phyloP scores from a whole-genome alignment of 2,329 filamentous ascomycete genomes.

The Lojkania enalia region DNA sequence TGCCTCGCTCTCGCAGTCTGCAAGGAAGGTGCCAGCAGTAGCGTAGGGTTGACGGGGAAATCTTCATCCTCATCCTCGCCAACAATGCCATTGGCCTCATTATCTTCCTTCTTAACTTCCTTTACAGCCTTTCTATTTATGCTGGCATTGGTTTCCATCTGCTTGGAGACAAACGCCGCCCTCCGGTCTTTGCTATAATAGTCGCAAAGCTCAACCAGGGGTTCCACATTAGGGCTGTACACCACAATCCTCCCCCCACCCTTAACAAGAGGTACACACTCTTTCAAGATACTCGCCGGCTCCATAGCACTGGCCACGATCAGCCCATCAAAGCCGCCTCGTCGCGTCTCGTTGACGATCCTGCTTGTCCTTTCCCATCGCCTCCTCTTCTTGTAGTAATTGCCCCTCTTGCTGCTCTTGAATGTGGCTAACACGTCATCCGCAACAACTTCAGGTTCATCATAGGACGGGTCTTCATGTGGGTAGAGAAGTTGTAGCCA shows the following conservation, averaged over 20 bases:
- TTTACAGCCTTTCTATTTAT: slow-evolving; percentile 20
- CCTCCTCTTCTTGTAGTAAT: slow-evolving; percentile 85
- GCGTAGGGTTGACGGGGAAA: slow-evolving; percentile 84
- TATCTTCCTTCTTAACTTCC: slow-evolving; percentile 10
- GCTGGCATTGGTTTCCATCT: slow-evolving; percentile 26
- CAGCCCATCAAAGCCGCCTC: slow-evolving; percentile 80
- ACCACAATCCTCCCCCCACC: slow-evolving; percentile 85
- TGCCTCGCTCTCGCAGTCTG: slow-evolving; percentile 77
- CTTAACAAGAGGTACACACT: slow-evolving; percentile 76
- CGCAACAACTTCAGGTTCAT: slow-evolving; percentile 63
- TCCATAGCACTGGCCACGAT: slow-evolving; percentile 84
- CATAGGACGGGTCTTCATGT: slow-evolving; percentile 72
- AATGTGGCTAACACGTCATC: slow-evolving; percentile 66
- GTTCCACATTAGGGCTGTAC: slow-evolving; percentile 80
- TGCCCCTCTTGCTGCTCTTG: slow-evolving; percentile 81
- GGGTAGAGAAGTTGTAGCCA: slow-evolving; percentile 92
- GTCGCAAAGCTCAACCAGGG: slow-evolving; percentile 76
- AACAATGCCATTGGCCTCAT: slow-evolving; percentile 8
- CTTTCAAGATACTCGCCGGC: slow-evolving; percentile 71
- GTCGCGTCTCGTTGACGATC: slow-evolving; percentile 73
- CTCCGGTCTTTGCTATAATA: slow-evolving; percentile 80
- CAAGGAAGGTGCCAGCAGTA: slow-evolving; percentile 76
- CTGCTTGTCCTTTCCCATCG: slow-evolving; percentile 74
- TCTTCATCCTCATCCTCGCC: slow-evolving; percentile 54
- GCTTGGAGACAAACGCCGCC: slow-evolving; percentile 61